A percentile compares a stretch with the other conserved stretches of the same genome.
These are phyloP conservation scores for Albugo laibachii DNA, from an alignment of 352 stramenopile genomes.

Conservation along the genomic window DNA sequence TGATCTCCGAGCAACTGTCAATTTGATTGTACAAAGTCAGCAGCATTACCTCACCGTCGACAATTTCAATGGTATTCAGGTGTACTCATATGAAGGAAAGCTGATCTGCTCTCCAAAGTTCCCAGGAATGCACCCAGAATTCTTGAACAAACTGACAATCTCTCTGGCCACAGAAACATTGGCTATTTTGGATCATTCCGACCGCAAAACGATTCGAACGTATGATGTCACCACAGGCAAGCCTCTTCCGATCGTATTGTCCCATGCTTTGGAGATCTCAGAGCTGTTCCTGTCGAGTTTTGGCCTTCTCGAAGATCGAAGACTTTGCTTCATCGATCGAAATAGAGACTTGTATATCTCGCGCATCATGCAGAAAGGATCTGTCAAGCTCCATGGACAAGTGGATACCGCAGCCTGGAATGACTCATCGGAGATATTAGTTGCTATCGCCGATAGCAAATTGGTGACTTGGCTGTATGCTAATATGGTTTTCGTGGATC, in stretches of 20 bases:
- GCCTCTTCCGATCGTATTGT: constrained; percentile 31
- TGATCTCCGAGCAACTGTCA: constrained; percentile 71
- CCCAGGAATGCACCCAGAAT: constrained; percentile 70
- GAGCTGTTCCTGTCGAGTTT: constrained; percentile 74
- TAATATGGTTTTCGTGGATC: constrained; percentile 81
- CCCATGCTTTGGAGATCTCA: constrained; percentile 55
- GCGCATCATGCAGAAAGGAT: constrained; percentile 26
- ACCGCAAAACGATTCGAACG: constrained; percentile 76
- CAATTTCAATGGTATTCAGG: constrained; percentile 72
- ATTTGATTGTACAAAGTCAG: constrained; percentile 73
- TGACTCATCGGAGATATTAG: constrained; percentile 70
- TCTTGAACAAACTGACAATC: constrained; percentile 71
- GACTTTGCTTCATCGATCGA: constrained; percentile 76
- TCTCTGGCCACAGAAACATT: constrained; percentile 76
- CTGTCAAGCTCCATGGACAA: constrained; percentile 77
- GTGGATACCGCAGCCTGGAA: constrained; percentile 84
- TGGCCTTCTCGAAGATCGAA: constrained; percentile 47
- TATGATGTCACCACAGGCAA: constrained; percentile 81
- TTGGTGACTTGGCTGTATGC: constrained; percentile 83
- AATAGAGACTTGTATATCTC: constrained; percentile 78
- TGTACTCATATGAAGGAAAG: constrained; percentile 88
- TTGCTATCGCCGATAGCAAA: constrained; percentile 76
- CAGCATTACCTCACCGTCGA: constrained; percentile 82
- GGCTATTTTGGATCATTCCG: constrained; percentile 74
- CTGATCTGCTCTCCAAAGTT: constrained; percentile 73